Evolutionary conservation across 768 basidiomycete species (phyloP).

Genomic region (Leccinellum rugosiceps): DNA sequence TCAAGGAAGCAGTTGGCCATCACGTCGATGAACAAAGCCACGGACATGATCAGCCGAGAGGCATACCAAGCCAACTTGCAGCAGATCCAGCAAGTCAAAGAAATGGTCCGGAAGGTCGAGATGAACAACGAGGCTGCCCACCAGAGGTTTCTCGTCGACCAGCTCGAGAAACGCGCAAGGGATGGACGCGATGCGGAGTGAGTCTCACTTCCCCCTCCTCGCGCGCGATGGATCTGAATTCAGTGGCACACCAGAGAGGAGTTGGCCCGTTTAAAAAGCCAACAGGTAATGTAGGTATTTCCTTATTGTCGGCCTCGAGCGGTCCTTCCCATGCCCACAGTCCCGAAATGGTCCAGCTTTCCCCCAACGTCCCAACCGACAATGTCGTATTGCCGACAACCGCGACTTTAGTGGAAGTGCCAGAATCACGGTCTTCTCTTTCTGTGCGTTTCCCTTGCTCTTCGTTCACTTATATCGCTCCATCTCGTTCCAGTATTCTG

Average conservation of each 20-base stretch:
- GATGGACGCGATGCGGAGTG: slow-evolving; percentile 48
- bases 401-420: slow-evolving; percentile 35
- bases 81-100: slow-evolving; percentile 31
- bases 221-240: background rate
- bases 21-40: slow-evolving; percentile 23
- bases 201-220: slow-evolving; percentile 12
- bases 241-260: slow-evolving; percentile 14
- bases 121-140: slow-evolving; percentile 41
- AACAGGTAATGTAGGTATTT: slow-evolving; percentile 11
- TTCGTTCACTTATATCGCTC: slow-evolving; percentile 5
- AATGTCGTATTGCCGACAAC: slow-evolving; percentile 31
- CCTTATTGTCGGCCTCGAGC: background rate
- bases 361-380: slow-evolving; percentile 5
- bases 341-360: slow-evolving; percentile 12
- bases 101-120: slow-evolving; percentile 29
- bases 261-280: slow-evolving; percentile 18
- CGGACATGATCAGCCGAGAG: slow-evolving; percentile 18
- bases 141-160: slow-evolving; percentile 31
- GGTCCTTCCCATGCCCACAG: slow-evolving; percentile 10
- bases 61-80: slow-evolving; percentile 23
- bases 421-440: slow-evolving; percentile 15
- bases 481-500: slow-evolving; percentile 10
- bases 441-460: slow-evolving; percentile 8
- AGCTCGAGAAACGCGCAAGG: slow-evolving; percentile 35
- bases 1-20: slow-evolving; percentile 11